Conservation (phyloP, 1,139 yeast genomes). For the Ogataea hybrid region DNA sequence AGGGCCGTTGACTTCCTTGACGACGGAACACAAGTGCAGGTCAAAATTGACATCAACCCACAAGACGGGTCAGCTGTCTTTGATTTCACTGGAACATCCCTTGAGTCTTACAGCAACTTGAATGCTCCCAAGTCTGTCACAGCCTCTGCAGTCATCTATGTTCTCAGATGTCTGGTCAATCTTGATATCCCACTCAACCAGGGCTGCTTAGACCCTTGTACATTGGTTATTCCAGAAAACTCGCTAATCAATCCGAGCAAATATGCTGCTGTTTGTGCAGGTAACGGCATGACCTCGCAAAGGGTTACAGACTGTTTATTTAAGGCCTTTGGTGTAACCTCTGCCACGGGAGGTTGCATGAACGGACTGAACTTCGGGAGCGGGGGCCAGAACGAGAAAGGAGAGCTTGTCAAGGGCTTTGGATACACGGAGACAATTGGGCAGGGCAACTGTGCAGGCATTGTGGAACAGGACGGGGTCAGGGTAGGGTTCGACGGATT, state of each 20-base stretch:
- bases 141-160: constrained; percentile 37
- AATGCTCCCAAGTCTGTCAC: constrained; percentile 40
- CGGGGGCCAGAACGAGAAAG: constrained; percentile 35
- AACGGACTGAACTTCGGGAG: constrained; percentile 40
- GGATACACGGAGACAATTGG: constrained; percentile 43
- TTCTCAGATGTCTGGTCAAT: constrained; percentile 37
- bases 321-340: constrained; percentile 38
- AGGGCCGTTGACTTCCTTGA: constrained; percentile 45
- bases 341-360: constrained; percentile 40
- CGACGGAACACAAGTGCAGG: constrained; percentile 50
- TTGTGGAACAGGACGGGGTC: constrained; percentile 18
- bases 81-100: constrained; percentile 50
- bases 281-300: constrained; percentile 43
- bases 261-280: constrained; percentile 42
- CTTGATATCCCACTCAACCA: constrained; percentile 41
- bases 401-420: constrained; percentile 37
- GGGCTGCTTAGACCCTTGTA: constrained; percentile 40
- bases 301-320: constrained; percentile 37
- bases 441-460: constrained; percentile 29
- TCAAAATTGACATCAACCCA: constrained; percentile 43
- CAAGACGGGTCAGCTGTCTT: constrained; percentile 47
- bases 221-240: constrained; percentile 38
- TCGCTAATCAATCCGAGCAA: constrained; percentile 38
- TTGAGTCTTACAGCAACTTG: constrained; percentile 37
- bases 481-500: constrained; percentile 36